phyloP scores from a whole-genome alignment of 306 rosid species.

The Herpetospermum pedunculosum region DNA sequence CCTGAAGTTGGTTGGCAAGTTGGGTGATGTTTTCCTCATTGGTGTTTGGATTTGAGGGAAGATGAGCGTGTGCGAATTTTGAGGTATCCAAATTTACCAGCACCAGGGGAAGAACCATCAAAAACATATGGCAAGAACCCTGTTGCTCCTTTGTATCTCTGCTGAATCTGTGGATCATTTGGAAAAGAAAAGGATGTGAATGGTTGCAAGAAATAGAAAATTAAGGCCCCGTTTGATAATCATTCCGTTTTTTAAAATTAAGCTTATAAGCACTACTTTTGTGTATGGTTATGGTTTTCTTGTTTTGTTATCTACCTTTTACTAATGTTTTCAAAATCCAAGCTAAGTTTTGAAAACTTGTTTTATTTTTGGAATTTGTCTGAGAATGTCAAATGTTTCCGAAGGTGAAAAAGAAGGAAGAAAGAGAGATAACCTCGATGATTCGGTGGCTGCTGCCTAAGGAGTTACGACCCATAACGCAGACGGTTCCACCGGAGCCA shows the following conservation, averaged over 20 bases:
- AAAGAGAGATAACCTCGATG: conserved; percentile 40
- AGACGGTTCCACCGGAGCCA: conserved; percentile 94
- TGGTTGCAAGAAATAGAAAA: too few species aligned
- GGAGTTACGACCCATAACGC: conserved; percentile 71
- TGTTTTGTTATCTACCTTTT: too few species aligned
- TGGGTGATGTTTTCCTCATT: neutral
- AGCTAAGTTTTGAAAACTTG: too few species aligned
- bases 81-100: conserved; percentile 71
- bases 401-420: neutral
- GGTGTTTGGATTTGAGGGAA: neutral
- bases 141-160: conserved; percentile 76
- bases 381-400: too few species aligned
- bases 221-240: too few species aligned
- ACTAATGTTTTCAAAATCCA: too few species aligned
- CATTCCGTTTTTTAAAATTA: too few species aligned
- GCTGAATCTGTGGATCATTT: conserved; percentile 75
- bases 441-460: conserved; percentile 73
- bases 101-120: conserved; percentile 96
- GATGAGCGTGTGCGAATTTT: conserved; percentile 37
- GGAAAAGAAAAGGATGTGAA: too few species aligned
- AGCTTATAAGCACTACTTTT: too few species aligned
- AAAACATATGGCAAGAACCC: conserved; percentile 74
- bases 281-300: too few species aligned
- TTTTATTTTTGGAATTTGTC: too few species aligned
- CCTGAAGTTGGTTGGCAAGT: neutral